Percentiles rank a stretch among this genome's conserved stretches.
Evolutionary conservation across 2,329 filamentous ascomycete genomes (phyloP).

Genomic region (Fusarium protoensiforme): DNA sequence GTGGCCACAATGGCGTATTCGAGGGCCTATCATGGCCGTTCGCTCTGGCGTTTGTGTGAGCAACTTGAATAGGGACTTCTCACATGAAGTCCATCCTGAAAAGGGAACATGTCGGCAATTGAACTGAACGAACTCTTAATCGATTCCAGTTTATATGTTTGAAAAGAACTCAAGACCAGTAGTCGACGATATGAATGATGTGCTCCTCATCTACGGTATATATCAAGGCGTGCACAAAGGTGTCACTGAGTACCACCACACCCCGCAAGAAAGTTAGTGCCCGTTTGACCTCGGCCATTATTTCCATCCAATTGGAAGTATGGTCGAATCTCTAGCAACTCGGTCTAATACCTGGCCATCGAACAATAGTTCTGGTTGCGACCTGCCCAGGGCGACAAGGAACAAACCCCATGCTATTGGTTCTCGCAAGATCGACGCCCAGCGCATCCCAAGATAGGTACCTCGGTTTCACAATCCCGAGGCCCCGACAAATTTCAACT

Average conservation of each 20-base stretch:
- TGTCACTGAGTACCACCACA: background rate
- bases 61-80: background rate
- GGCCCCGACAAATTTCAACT: background rate
- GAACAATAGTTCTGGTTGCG: background rate
- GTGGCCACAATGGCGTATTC: background rate
- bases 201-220: background rate
- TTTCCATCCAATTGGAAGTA: background rate
- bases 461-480: constrained; percentile 30
- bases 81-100: background rate
- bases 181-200: constrained; percentile 4
- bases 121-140: background rate
- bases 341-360: background rate
- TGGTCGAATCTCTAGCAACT: background rate
- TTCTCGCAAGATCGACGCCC: background rate
- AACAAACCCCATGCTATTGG: background rate
- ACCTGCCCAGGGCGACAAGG: background rate
- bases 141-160: background rate
- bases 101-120: background rate
- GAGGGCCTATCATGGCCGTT: background rate
- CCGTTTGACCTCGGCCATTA: background rate
- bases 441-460: constrained; percentile 10
- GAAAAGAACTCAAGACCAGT: background rate
- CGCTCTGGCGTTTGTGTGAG: background rate
- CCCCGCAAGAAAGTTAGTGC: background rate
- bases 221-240: background rate